phyloP scores from a whole-genome alignment of 495 filamentous ascomycete genomes.

The Annulohypoxylon maeteangense region DNA sequence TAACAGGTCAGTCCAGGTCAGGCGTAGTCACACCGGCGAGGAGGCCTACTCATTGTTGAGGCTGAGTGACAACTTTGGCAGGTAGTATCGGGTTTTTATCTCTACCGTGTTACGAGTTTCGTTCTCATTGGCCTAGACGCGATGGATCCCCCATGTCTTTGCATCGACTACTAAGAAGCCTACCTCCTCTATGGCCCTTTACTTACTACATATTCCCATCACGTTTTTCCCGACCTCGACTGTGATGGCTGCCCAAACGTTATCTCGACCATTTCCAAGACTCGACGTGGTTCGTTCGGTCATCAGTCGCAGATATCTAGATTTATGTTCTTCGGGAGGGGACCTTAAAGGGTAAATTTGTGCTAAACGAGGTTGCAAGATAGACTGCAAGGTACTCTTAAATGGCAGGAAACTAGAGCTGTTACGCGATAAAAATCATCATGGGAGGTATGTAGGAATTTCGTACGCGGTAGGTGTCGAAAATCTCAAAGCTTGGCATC shows the following conservation, averaged over 20 bases:
- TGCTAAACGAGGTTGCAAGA: slow-evolving; percentile 23
- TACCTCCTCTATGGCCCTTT: slow-evolving; percentile 26
- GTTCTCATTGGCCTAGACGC: slow-evolving; percentile 24
- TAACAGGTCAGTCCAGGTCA: slow-evolving; percentile 31
- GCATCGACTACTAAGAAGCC: slow-evolving; percentile 34
- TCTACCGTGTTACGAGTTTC: slow-evolving; percentile 28
- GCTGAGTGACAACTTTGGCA: slow-evolving; percentile 44
- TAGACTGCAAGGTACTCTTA: neutral
- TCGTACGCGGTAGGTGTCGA: slow-evolving; percentile 23
- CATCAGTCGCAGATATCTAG: slow-evolving; percentile 11
- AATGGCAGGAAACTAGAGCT: slow-evolving; percentile 1
- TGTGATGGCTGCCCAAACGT: slow-evolving; percentile 15
- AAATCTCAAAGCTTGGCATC: slow-evolving; percentile 21
- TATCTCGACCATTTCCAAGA: slow-evolving; percentile 22
- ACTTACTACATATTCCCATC: slow-evolving; percentile 45
- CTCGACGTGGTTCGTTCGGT: slow-evolving; percentile 9
- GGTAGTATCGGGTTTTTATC: slow-evolving; percentile 39
- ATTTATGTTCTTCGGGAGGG: slow-evolving; percentile 14
- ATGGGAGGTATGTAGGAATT: slow-evolving; percentile 5
- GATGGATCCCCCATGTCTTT: slow-evolving; percentile 19
- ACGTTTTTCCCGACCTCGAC: slow-evolving; percentile 4
- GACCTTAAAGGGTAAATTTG: slow-evolving; percentile 28
- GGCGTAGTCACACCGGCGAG: neutral
- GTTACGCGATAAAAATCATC: slow-evolving; percentile 35
- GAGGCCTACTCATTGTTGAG: slow-evolving; percentile 23